Evolutionary conservation across 257 asterid genomes (phyloP).

Genomic region (Sherardia arvensis): DNA sequence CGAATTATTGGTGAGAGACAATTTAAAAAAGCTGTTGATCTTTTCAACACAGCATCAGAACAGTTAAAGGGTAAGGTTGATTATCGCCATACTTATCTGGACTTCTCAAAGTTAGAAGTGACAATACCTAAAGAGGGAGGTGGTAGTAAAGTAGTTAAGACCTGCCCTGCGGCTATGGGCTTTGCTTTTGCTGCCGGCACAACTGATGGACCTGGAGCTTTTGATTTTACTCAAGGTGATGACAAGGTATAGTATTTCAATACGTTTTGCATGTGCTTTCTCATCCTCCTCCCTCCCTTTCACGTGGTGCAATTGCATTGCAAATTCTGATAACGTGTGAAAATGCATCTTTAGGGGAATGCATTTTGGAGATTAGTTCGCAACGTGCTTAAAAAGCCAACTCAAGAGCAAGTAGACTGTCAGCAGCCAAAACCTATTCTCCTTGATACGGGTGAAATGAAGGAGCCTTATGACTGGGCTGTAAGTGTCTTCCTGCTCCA

Average conservation of each 20-base stretch:
- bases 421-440: conserved; percentile 90
- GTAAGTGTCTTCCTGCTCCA: conserved; percentile 41
- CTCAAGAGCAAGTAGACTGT: conserved; percentile 66
- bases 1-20: conserved; percentile 92
- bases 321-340: background rate
- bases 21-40: conserved; percentile 70
- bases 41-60: conserved; percentile 66
- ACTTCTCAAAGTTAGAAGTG: conserved; percentile 76
- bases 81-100: conserved; percentile 64
- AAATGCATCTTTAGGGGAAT: conserved; percentile 53
- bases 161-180: conserved; percentile 99
- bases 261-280: conserved; percentile 2
- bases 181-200: conserved; percentile 99
- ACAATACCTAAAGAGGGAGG: conserved; percentile 55
- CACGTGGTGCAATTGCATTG: background rate
- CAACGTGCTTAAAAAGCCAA: conserved; percentile 67
- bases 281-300: conserved; percentile 2
- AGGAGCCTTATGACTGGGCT: conserved; percentile 93
- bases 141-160: conserved; percentile 45
- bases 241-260: conserved; percentile 37
- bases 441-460: conserved; percentile 99
- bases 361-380: conserved; percentile 90
- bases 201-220: conserved; percentile 99
- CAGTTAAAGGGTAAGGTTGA: conserved; percentile 69
- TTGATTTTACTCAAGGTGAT: conserved; percentile 97